Percentiles rank a stretch among this genome's conserved stretches.
phyloP scores from a whole-genome alignment of 148 eudicot species.

The Rhododendron vialii region DNA sequence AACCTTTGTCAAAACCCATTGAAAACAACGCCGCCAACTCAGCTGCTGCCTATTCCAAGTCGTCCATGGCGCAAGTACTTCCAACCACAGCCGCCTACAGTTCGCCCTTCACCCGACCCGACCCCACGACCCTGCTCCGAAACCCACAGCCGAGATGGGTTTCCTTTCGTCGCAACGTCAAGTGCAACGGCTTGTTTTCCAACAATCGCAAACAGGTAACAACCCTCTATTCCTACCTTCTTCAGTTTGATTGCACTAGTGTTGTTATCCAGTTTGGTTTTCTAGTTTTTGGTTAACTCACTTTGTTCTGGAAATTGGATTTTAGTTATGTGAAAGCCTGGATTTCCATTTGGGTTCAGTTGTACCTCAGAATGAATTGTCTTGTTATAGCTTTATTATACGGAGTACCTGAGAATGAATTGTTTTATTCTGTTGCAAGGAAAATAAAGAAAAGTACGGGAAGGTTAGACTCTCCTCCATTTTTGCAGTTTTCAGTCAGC shows the following conservation, averaged over 20 bases:
- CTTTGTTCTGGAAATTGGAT: neutral
- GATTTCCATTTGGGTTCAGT: neutral
- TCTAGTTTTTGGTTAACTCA: neutral
- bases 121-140: neutral
- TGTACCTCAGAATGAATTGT: too few relatives aligned
- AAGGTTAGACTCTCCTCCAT: too few relatives aligned
- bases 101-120: neutral
- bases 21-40: neutral
- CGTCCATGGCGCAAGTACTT: constrained; percentile 48
- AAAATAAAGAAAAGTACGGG: too few relatives aligned
- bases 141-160: constrained; percentile 8
- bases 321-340: neutral
- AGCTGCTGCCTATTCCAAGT: neutral
- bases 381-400: too few relatives aligned
- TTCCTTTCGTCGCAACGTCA: constrained; percentile 26
- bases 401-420: too few relatives aligned
- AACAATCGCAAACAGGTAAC: constrained; percentile 60
- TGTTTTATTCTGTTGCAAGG: too few relatives aligned
- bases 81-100: constrained; percentile 22
- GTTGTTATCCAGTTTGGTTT: neutral
- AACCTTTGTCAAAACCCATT: neutral
- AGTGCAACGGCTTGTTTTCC: constrained; percentile 57
- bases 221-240: neutral
- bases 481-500: too few relatives aligned
- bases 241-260: constrained; percentile 1